Base-by-base conservation (phyloP, 1,284 basidiomycete species). In the Agaricales sp. region DNA sequence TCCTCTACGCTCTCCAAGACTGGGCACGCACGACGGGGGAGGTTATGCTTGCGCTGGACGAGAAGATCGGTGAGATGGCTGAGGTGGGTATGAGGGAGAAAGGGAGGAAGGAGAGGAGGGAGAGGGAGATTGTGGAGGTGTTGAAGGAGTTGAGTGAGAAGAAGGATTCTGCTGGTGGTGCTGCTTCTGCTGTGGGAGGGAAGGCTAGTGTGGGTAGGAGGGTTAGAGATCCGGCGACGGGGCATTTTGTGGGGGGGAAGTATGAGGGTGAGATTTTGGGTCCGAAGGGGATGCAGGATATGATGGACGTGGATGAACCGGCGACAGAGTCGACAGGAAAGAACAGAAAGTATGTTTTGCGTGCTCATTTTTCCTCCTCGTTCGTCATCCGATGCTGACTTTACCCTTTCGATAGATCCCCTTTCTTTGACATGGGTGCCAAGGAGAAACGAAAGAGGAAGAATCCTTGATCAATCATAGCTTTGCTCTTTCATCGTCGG, bases 131-230 rank as follows among this genome's bases (percentile, higher is more conserved):
- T 6, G 86, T 83, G 58, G 97, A 93, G 63, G 98, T 97, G 63
- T 97, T 87, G 54, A 96, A 76, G 63, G 97, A 92, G 63, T 98
- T 95, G 2, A 98, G 78, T 54, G n/a, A n/a, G n/a, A n/a, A n/a
- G n/a, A n/a, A 57, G 58, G 6, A 72, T 63, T 12, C 62, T 84
- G 35, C 74, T 73, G 54, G 80, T 82, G 30, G 69, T 78, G 6
- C 58, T 66, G 16, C 77, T 78, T 43, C 76, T 73, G 63, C 71
- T 75, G 56, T 75, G 71, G 56, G 65, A 69, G 14, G 46, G 53
- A 16, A 65, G 66, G 49, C 30, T 12, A 57, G 61, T 60, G 25
- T 63, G 63, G 48, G 55, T 54, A 41, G 54, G 55, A 18, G 46
- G 54, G 24, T 47, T 49, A 14, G 55, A 56, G 60, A 54, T 57